These are phyloP conservation scores for Zanthoxylum bungeanum DNA, from an alignment of 345 rosid genomes.

Conservation along the genomic window DNA sequence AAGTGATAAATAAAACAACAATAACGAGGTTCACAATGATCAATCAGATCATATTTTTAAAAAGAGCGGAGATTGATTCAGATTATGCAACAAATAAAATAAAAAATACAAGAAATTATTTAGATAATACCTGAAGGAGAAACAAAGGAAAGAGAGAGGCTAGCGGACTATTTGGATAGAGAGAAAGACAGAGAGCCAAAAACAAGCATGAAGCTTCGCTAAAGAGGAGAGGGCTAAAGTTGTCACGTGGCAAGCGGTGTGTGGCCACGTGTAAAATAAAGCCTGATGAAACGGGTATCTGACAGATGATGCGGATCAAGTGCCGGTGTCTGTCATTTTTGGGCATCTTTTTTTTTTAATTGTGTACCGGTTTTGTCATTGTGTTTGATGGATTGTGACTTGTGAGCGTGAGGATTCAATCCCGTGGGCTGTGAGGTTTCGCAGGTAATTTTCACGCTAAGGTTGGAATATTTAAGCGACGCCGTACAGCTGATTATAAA, in stretches of 20 bases:
- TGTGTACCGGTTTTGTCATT: background rate
- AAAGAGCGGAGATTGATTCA: background rate
- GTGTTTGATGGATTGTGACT: background rate
- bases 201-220: background rate
- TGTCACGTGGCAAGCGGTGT: background rate
- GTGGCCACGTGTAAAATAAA: constrained; percentile 8
- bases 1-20: background rate
- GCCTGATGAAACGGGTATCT: constrained; percentile 1
- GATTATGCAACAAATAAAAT: background rate
- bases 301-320: background rate
- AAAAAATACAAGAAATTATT: background rate
- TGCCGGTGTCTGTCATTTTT: no score
- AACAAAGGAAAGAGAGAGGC: background rate
- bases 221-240: background rate
- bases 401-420: background rate
- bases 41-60: background rate
- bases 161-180: background rate
- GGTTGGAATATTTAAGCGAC: background rate
- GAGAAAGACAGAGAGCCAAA: background rate
- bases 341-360: no score
- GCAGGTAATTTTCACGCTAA: background rate
- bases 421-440: background rate
- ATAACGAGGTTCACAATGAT: background rate
- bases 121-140: background rate
- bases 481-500: background rate